Conservation (phyloP, 108 stramenopile genomes). For the Nitzschia inconspicua region DNA sequence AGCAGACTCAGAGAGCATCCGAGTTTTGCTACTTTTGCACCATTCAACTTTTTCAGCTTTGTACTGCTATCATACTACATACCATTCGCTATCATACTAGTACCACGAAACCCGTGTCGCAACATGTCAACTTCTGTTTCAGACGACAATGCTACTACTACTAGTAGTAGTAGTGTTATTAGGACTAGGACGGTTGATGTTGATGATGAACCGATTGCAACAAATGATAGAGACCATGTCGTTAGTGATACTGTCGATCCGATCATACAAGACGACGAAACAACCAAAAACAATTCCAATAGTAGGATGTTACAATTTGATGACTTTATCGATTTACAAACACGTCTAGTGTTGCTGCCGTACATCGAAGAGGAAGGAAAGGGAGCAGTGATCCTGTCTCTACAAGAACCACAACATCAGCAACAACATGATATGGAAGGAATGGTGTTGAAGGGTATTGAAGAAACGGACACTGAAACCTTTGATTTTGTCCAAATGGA, state of each 20-base stretch:
- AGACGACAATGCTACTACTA: too few relatives aligned
- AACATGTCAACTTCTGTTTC: too few relatives aligned
- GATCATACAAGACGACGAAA: neutral
- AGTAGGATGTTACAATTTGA: constrained; percentile 1
- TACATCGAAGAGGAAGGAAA: constrained; percentile 34
- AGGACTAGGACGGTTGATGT: too few relatives aligned
- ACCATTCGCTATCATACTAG: too few relatives aligned
- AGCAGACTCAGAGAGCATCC: too few relatives aligned
- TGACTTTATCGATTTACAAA: constrained; percentile 35
- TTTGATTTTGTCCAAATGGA: neutral
- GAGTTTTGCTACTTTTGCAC: too few relatives aligned
- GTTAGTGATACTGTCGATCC: too few relatives aligned
- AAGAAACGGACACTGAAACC: constrained; percentile 1
- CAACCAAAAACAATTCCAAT: neutral
- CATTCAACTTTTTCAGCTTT: too few relatives aligned
- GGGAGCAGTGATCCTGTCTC: constrained; percentile 25
- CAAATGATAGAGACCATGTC: too few relatives aligned
- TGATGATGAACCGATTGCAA: neutral
- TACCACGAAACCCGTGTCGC: too few relatives aligned
- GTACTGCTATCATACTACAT: too few relatives aligned
- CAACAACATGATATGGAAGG: constrained; percentile 5
- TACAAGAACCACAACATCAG: neutral
- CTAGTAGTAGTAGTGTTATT: too few relatives aligned
- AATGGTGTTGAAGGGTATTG: neutral
- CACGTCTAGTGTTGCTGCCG: constrained; percentile 34